Evolutionary conservation across 164 flowering plant species (phyloP), one percentile per base, ranked within the genome.

Genomic region (Pachysandra terminalis): DNA sequence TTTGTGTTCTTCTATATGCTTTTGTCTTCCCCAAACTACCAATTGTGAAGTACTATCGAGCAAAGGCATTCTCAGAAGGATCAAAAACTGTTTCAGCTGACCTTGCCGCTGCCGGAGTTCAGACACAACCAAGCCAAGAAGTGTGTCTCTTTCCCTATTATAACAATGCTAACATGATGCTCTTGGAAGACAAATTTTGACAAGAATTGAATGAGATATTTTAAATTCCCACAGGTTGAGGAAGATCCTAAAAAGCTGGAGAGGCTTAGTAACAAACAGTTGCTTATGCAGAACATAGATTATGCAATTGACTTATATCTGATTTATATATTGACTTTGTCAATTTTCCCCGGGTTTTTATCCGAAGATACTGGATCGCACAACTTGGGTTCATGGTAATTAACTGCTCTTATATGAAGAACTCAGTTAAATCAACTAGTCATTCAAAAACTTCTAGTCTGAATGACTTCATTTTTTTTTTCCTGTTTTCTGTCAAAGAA

Each of bases 281-380:
- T 83, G 56, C 4, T 83, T 5, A n/a, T 66, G 27, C 75, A 81
- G 73, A 81, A 81, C 66, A 70, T 69, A 45, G 86, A 81, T 60
- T 81, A 75, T 54, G 81, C 73, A 24, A 26, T 68, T 24, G 78
- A 69, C 58, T n/a, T 83, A 64, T 81, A 60, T 69, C 67, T 83
- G 51, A 77, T 77, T 41, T 79, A 81, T 63, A 75, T 71, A 0
- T 73, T 81, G 57, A 81, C 82, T n/a, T 56, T 81, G 69, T 83
- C 86, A 32, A 83, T 83, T 59, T 81, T 83, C 64, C 86, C 84
- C 7, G 86, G 86, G n/a, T 83, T 83, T 71, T 72, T 83, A 60
- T 77, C 73, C 35, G 84, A 83, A 61, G 80, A 83, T 68, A 83
- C 84, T 48, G 84, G 86, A 54, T 22, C 58, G 14, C 84, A 83